Evolutionary conservation across 2,329 filamentous ascomycete genomes (phyloP).

Genomic region (Fusarium camptoceras): DNA sequence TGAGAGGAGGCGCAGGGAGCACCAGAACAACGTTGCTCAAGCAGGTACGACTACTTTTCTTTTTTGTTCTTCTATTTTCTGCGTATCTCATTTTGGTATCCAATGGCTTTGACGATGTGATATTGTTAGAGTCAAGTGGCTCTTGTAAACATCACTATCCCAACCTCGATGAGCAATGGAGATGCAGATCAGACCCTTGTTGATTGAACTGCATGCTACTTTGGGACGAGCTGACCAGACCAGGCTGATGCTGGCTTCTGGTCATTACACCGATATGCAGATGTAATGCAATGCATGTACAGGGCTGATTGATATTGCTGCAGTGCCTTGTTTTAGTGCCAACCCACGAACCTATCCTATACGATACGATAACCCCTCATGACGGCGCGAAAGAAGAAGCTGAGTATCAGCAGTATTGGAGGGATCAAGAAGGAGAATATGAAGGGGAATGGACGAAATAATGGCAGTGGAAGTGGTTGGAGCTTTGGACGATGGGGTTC

Average conservation of each 20-base stretch:
- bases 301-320: neutral
- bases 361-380: slow-evolving; percentile 4
- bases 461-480: slow-evolving; percentile 28
- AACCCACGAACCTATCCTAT: slow-evolving; percentile 1
- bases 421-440: slow-evolving; percentile 32
- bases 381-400: slow-evolving; percentile 32
- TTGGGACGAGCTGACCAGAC: slow-evolving; percentile 1
- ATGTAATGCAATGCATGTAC: neutral
- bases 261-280: neutral
- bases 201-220: neutral
- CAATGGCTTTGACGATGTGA: neutral
- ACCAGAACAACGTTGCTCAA: slow-evolving; percentile 31
- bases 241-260: neutral
- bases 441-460: slow-evolving; percentile 25
- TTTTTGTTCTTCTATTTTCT: neutral
- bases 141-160: neutral
- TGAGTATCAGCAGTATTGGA: slow-evolving; percentile 35
- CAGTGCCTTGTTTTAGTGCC: slow-evolving; percentile 15
- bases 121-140: slow-evolving; percentile 7
- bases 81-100: neutral
- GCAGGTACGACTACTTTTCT: slow-evolving; percentile 27
- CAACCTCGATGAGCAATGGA: neutral
- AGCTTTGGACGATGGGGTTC: slow-evolving; percentile 37
- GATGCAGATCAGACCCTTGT: neutral
- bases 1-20: slow-evolving; percentile 24